Evolutionary conservation across 768 basidiomycete species (phyloP).

Genomic region (Suillus subluteus): DNA sequence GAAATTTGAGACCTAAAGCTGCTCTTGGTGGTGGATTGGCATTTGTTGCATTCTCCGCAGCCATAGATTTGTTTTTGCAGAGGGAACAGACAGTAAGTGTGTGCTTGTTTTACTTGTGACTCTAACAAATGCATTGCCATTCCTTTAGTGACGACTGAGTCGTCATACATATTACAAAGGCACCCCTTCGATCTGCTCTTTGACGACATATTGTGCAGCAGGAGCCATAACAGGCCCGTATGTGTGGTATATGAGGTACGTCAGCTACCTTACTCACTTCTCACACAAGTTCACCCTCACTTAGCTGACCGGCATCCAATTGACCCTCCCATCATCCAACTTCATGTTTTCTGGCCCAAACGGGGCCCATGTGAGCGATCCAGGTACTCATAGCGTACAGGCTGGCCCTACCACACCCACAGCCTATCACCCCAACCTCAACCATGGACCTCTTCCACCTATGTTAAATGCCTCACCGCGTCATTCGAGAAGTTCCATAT

Average conservation of each 20-base stretch:
- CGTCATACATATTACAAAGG: too few relatives aligned
- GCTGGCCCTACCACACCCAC: slow-evolving; percentile 35
- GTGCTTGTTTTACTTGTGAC: too few relatives aligned
- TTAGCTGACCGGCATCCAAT: too few relatives aligned
- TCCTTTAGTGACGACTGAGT: too few relatives aligned
- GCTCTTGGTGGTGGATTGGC: slow-evolving; percentile 87
- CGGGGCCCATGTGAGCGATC: slow-evolving; percentile 31
- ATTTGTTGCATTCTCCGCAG: slow-evolving; percentile 92
- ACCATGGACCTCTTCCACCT: slow-evolving; percentile 31
- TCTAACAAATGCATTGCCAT: too few relatives aligned
- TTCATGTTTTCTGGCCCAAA: slow-evolving; percentile 43
- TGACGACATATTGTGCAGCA: too few relatives aligned
- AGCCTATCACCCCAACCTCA: slow-evolving; percentile 28
- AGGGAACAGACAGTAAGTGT: slow-evolving; percentile 73
- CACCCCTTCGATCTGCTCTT: too few relatives aligned
- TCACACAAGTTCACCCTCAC: too few relatives aligned
- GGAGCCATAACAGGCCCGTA: too few relatives aligned
- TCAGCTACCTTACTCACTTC: too few relatives aligned
- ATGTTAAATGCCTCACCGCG: slow-evolving; percentile 33
- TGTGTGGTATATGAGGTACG: too few relatives aligned
- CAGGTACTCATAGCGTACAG: slow-evolving; percentile 25
- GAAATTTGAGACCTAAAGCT: slow-evolving; percentile 85
- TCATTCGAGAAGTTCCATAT: slow-evolving; percentile 37
- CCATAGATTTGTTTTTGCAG: slow-evolving; percentile 82
- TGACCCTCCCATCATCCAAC: too few relatives aligned